Evolutionary conservation across 257 asterid genomes (phyloP), one percentile per base, ranked within the genome.

Genomic region (Leonotis leonurus): DNA sequence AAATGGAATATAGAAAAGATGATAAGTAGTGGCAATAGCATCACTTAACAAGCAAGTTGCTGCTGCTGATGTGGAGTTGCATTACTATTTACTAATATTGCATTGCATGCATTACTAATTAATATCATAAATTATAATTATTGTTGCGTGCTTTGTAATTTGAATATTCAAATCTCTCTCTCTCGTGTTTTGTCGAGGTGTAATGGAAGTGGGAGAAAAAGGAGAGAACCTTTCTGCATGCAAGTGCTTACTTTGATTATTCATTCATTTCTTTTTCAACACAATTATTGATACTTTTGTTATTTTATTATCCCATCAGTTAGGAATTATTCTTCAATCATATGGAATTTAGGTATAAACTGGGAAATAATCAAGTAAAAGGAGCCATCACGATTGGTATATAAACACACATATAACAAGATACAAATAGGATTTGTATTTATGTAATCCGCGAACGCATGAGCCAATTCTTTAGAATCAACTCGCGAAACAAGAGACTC

Each of bases 241-340:
- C 7, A 59, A 44, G 61, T 35, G 44, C 67, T 59, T n/a, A 50
- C 68, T 59, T 37, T 25, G 37, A 36, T 56, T 30, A 1, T n/a
- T n/a, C n/a, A 54, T 14, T 8, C 5, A 13, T 3, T 53, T 6
- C 17, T 3, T 18, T 16, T 20, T 3, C 24, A 25, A 17, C 35
- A 33, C 7, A 35, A 35, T 11, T 8, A 68, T 24, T 49, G 14
- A 48, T 60, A 68, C 59, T 59, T 67, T 68, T 58, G 45, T 37
- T 45, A 24, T 40, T 26, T 8, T 30, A 49, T n/a, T n/a, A 66
- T 65, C 18, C 56, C 17, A 25, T 50, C 48, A 49, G 62, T 68
- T 68, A 44, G n/a, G n/a, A n/a, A n/a, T 68, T 60, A 60, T 68
- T 68, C 73, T 50, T 68, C 68, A 60, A 68, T 36, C 73, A 68